These are phyloP conservation scores for Aquilaria yunnanensis DNA, from an alignment of 345 rosid genomes.

Conservation along the genomic window DNA sequence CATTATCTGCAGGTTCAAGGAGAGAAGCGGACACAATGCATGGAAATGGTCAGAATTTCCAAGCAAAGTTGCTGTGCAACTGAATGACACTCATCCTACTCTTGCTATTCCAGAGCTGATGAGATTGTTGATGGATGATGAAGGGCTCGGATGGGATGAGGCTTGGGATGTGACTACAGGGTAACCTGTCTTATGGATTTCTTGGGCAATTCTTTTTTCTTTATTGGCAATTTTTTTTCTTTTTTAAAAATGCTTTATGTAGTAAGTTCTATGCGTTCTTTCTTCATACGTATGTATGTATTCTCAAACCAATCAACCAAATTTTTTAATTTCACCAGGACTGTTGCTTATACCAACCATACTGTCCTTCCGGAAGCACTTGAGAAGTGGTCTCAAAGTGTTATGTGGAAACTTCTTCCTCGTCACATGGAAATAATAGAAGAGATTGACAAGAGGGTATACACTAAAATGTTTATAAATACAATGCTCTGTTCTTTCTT, in stretches of 20 bases:
- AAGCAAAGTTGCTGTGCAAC: constrained; percentile 81
- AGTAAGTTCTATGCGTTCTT: background rate
- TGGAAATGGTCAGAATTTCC: constrained; percentile 91
- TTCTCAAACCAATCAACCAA: background rate
- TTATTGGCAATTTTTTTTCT: too few relatives aligned
- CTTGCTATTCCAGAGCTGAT: constrained; percentile 97
- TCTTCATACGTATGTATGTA: background rate
- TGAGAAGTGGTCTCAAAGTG: constrained; percentile 93
- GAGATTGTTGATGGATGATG: constrained; percentile 82
- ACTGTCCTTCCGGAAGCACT: constrained; percentile 99
- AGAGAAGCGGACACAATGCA: constrained; percentile 41
- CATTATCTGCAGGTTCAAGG: constrained; percentile 77
- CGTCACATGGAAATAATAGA: constrained; percentile 98
- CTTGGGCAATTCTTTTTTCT: too few relatives aligned
- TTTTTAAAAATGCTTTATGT: background rate
- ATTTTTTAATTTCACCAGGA: constrained; percentile 42
- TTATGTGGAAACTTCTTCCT: constrained; percentile 97
- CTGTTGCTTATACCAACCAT: constrained; percentile 93
- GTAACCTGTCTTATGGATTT: constrained; percentile 22
- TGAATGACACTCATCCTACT: constrained; percentile 98
- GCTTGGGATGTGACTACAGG: constrained; percentile 88
- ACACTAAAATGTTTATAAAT: background rate
- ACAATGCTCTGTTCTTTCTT: background rate
- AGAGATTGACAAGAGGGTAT: constrained; percentile 90
- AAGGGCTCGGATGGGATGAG: constrained; percentile 98